Evolutionary conservation across 495 filamentous ascomycete species (phyloP).

Genomic region (Letharia lupina): DNA sequence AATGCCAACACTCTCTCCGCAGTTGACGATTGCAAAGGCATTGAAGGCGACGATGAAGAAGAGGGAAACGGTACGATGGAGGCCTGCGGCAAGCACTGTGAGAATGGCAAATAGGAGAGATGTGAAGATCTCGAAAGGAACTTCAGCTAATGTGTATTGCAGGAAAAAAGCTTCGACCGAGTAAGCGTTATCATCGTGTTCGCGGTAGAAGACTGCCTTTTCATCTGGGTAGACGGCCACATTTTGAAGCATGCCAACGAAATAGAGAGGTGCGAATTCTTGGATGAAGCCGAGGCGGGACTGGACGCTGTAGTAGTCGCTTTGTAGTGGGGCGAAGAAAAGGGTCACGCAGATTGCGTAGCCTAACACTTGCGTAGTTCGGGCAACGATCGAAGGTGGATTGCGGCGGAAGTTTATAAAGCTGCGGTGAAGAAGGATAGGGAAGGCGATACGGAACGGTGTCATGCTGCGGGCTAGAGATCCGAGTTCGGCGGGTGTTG

Average conservation of each 20-base stretch:
- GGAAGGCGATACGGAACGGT: slow-evolving; percentile 53
- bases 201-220: slow-evolving; percentile 21
- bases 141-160: slow-evolving; percentile 55
- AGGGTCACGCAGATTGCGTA: slow-evolving; percentile 56
- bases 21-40: slow-evolving; percentile 62
- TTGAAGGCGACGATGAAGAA: slow-evolving; percentile 60
- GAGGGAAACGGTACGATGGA: slow-evolving; percentile 50
- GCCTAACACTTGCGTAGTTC: slow-evolving; percentile 59
- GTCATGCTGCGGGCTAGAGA: slow-evolving; percentile 52
- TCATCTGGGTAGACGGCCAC: slow-evolving; percentile 63
- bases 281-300: slow-evolving; percentile 64
- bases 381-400: slow-evolving; percentile 52
- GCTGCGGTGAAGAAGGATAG: slow-evolving; percentile 53
- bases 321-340: slow-evolving; percentile 63
- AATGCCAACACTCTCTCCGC: slow-evolving; percentile 68
- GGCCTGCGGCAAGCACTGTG: slow-evolving; percentile 49
- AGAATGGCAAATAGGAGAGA: slow-evolving; percentile 56
- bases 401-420: slow-evolving; percentile 60
- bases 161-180: slow-evolving; percentile 59
- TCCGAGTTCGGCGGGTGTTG: slow-evolving; percentile 62
- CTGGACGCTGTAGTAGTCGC: slow-evolving; percentile 58
- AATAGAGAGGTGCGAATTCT: slow-evolving; percentile 61
- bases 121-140: slow-evolving; percentile 59
- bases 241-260: slow-evolving; percentile 72
- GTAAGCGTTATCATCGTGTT: slow-evolving; percentile 53